Percentiles rank a stretch among this genome's conserved stretches.
Conservation (phyloP, 1,284 basidiomycete genomes). For the Ceratobasidium sp. region DNA sequence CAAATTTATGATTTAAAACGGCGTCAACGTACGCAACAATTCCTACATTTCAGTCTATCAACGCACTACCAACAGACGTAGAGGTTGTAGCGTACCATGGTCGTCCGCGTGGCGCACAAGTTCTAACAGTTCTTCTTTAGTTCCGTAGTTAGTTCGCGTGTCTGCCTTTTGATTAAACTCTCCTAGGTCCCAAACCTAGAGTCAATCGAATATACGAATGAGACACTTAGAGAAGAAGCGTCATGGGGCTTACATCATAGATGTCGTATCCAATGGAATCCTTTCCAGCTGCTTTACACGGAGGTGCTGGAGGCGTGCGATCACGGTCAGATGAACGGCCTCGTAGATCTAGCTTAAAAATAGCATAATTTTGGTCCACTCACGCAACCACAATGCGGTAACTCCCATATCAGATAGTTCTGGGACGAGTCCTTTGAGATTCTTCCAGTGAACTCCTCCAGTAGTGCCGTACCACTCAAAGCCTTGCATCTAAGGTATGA, state of each 20-base stretch:
- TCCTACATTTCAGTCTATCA: too few relatives aligned
- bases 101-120: constrained; percentile 53
- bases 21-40: constrained; percentile 49
- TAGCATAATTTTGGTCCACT: not conserved
- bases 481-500: constrained; percentile 45
- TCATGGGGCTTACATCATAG: constrained; percentile 56
- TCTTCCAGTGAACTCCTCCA: constrained; percentile 58
- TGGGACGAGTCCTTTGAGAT: constrained; percentile 52
- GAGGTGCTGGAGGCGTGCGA: too few relatives aligned
- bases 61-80: too few relatives aligned
- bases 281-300: constrained; percentile 49
- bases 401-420: constrained; percentile 59
- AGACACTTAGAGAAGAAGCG: constrained; percentile 34
- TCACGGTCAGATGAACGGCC: not conserved
- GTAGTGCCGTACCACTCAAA: constrained; percentile 53
- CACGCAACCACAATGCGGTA: constrained; percentile 59
- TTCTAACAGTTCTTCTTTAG: constrained; percentile 58
- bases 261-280: constrained; percentile 54
- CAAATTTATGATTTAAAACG: constrained; percentile 50
- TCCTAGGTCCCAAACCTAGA: constrained; percentile 52
- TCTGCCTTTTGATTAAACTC: constrained; percentile 63
- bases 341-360: not conserved
- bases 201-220: constrained; percentile 14
- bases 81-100: constrained; percentile 47
- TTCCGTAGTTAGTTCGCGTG: constrained; percentile 60